phyloP scores from a whole-genome alignment of 257 asterid genomes.

The Nicotiana undulata region DNA sequence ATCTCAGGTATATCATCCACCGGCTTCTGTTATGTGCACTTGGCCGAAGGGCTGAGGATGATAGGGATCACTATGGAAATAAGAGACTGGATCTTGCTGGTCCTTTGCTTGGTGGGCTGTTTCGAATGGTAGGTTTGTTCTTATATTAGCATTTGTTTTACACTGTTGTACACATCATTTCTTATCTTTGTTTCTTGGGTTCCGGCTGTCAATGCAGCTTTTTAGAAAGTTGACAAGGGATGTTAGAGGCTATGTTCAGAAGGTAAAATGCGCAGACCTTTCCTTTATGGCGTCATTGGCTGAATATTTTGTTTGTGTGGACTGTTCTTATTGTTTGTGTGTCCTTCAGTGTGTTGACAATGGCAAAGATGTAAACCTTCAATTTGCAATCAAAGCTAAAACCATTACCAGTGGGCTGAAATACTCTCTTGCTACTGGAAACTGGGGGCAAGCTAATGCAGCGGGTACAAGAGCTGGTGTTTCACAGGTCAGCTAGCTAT shows the following conservation, averaged over 20 bases:
- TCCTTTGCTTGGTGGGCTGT: conserved; percentile 93
- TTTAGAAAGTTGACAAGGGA: conserved; percentile 96
- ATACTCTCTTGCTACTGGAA: conserved; percentile 95
- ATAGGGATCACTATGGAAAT: conserved; percentile 96
- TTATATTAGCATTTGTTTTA: neutral
- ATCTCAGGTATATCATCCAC: conserved; percentile 74
- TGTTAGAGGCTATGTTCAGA: conserved; percentile 89
- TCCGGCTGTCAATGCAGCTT: conserved; percentile 43
- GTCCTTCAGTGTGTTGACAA: conserved; percentile 79
- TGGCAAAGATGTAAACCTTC: conserved; percentile 95
- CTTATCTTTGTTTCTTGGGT: neutral
- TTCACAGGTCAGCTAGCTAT: conserved; percentile 61
- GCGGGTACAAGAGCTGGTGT: conserved; percentile 99
- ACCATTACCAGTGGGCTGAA: conserved; percentile 96
- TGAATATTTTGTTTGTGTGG: conserved; percentile 11
- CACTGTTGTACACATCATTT: neutral
- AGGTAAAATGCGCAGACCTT: conserved; percentile 41
- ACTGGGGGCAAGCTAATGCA: conserved; percentile 99
- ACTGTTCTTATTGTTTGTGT: conserved; percentile 8
- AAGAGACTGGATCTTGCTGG: conserved; percentile 98
- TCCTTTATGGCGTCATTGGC: conserved; percentile 6
- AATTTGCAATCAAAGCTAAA: conserved; percentile 96
- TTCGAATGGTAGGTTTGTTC: conserved; percentile 66
- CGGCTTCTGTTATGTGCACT: conserved; percentile 88
- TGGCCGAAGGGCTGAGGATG: conserved; percentile 95